phyloP scores from a whole-genome alignment of 2,329 filamentous ascomycete genomes.

The Botrytis pseudocinerea region DNA sequence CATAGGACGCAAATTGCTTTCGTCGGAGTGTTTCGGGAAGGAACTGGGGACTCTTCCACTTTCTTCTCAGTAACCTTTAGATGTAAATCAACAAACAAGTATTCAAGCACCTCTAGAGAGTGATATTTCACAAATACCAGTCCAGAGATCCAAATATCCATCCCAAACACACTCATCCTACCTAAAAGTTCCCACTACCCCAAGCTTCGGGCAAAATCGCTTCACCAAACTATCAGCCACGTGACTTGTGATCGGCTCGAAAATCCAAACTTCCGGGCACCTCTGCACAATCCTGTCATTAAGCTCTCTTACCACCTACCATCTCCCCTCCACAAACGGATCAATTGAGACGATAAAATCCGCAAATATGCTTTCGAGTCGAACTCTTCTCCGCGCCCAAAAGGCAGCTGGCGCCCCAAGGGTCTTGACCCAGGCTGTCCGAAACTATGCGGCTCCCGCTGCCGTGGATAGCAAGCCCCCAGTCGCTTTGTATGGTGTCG shows the following conservation, averaged over 20 bases:
- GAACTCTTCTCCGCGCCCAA: slow-evolving; percentile 39
- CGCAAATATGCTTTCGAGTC: slow-evolving; percentile 40
- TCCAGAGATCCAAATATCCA: background rate
- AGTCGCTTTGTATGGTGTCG: slow-evolving; percentile 88
- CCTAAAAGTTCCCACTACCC: background rate
- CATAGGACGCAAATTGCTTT: background rate
- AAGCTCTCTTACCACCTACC: slow-evolving; percentile 20
- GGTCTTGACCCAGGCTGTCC: slow-evolving; percentile 55
- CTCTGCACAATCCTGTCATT: slow-evolving; percentile 20
- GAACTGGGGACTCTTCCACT: background rate
- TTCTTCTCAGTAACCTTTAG: background rate
- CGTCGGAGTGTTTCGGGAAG: background rate
- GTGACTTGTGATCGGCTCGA: slow-evolving; percentile 17
- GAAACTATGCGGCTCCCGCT: slow-evolving; percentile 71
- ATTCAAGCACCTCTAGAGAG: background rate
- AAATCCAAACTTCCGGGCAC: slow-evolving; percentile 25
- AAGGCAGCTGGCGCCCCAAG: slow-evolving; percentile 36
- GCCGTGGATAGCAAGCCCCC: slow-evolving; percentile 74
- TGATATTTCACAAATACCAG: background rate
- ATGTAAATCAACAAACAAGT: background rate
- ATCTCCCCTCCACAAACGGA: slow-evolving; percentile 32
- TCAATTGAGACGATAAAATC: slow-evolving; percentile 36
- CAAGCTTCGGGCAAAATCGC: slow-evolving; percentile 11
- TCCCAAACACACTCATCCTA: background rate
- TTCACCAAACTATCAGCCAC: background rate